A percentile compares a stretch with the other conserved stretches of the same genome.
Conservation (phyloP, 306 rosid genomes). For the Psophocarpus tetragonolobus region DNA sequence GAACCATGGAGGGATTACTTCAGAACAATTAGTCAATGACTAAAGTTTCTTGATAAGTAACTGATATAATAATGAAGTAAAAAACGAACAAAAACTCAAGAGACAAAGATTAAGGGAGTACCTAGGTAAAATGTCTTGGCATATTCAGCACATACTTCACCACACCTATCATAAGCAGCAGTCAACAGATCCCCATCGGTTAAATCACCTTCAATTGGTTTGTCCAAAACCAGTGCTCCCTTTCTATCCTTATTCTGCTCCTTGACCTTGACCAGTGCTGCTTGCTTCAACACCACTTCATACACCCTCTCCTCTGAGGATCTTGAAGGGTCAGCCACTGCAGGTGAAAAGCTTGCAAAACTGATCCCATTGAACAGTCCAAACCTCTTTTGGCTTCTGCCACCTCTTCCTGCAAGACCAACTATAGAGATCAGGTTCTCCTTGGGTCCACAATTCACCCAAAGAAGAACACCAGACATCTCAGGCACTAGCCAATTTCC, state of each 20-base stretch:
- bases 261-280: conserved; percentile 68
- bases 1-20: not conserved
- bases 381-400: conserved; percentile 38
- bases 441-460: conserved; percentile 66
- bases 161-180: conserved; percentile 84
- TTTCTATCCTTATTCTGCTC: conserved; percentile 39
- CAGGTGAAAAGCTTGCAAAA: conserved; percentile 53
- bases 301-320: conserved; percentile 89
- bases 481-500: not conserved
- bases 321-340: conserved; percentile 59
- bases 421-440: conserved; percentile 53
- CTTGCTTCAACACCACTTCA: conserved; percentile 88
- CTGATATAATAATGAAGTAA: not conserved
- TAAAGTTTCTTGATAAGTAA: not conserved
- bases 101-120: conserved; percentile 11
- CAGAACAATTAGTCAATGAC: not conserved
- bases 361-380: conserved; percentile 46
- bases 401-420: conserved; percentile 33
- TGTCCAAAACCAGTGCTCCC: conserved; percentile 39
- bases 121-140: conserved; percentile 95
- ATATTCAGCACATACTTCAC: conserved; percentile 94
- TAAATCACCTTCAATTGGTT: conserved; percentile 44
- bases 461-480: conserved; percentile 68
- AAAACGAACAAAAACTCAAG: not conserved
- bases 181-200: conserved; percentile 59